Base-by-base conservation (phyloP, 768 basidiomycete species). In the Mycena pura region DNA sequence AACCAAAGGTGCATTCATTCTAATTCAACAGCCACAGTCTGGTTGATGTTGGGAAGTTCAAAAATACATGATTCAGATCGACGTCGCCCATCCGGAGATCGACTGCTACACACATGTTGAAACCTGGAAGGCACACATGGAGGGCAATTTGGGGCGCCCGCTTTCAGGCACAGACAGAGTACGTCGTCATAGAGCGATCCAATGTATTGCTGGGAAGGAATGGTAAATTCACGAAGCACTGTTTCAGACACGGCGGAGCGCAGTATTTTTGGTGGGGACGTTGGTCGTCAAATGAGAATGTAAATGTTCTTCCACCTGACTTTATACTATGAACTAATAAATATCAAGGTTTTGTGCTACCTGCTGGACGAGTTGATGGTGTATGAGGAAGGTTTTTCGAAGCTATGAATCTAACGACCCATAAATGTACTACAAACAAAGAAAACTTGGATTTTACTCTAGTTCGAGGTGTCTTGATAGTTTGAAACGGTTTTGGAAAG, bases 241-340 rank as follows among this genome's bases (percentile, higher is more conserved):
- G 70, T 31, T 73, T 70, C 50, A 63, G 62, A n/a, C 59, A 59
- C 1, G 69, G 70, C 15, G 73, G 72, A 15, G 68, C 72, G 36
- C 73, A 72, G 36, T 72, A 72, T 51, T 61, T 65, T 5, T 72
- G 72, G 72, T 72, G 72, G 72, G 72, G 72, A 15, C 68, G 70
- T 17, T 71, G 71, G 72, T 69, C 65, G 0, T 63, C 66, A 34
- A 62, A 53, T 46, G 68, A 70, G 41, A 60, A 68, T 38, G 66
- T 66, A 31, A 48, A 63, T 59, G 21, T 22, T 47, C 52, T 46
- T 9, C 11, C 17, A n/a, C 11, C n/a, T 59, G 21, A 28, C 53
- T 57, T 46, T 9, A 22, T 17, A n/a, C 11, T 14, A 14, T 32
- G 2, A 27, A 8, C 28, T 57, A 11, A 57, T 22, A 28, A 14